These are phyloP conservation scores for Alternaria conjuncta DNA, from an alignment of 2,329 filamentous ascomycete genomes.

Conservation along the genomic window DNA sequence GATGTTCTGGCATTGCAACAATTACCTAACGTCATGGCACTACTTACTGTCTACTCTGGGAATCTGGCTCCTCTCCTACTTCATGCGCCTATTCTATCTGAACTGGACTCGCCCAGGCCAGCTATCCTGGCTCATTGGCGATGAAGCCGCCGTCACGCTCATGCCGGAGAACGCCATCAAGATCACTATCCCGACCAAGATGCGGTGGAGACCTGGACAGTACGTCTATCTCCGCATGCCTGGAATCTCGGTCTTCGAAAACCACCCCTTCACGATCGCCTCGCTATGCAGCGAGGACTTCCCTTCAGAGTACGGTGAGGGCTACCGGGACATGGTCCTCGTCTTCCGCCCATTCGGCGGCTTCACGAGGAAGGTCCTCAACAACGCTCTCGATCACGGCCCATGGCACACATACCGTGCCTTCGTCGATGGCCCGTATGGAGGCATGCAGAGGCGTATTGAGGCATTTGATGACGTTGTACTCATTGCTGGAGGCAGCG, in stretches of 20 bases:
- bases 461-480: conserved; percentile 94
- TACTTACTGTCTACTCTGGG: conserved; percentile 83
- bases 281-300: conserved; percentile 94
- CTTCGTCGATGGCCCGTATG: conserved; percentile 92
- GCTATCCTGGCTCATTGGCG: conserved; percentile 82
- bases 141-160: conserved; percentile 87
- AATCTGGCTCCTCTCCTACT: conserved; percentile 79
- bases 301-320: conserved; percentile 86
- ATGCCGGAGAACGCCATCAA: conserved; percentile 96
- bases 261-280: conserved; percentile 94
- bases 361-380: conserved; percentile 85
- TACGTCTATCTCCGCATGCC: conserved; percentile 96
- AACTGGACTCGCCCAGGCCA: conserved; percentile 88
- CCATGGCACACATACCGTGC: conserved; percentile 92
- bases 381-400: conserved; percentile 81
- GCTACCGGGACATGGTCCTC: conserved; percentile 85
- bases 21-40: conserved; percentile 87
- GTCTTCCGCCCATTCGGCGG: conserved; percentile 92
- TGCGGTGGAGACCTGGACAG: conserved; percentile 91
- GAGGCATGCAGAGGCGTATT: conserved; percentile 88
- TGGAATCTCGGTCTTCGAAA: conserved; percentile 86
- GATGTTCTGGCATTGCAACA: conserved; percentile 95
- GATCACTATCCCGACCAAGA: conserved; percentile 89
- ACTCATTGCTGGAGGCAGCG: conserved; percentile 90
- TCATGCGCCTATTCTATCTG: conserved; percentile 78